Evolutionary conservation across 805 yeast genomes (phyloP).

Genomic region (Yamadazyma sp.): DNA sequence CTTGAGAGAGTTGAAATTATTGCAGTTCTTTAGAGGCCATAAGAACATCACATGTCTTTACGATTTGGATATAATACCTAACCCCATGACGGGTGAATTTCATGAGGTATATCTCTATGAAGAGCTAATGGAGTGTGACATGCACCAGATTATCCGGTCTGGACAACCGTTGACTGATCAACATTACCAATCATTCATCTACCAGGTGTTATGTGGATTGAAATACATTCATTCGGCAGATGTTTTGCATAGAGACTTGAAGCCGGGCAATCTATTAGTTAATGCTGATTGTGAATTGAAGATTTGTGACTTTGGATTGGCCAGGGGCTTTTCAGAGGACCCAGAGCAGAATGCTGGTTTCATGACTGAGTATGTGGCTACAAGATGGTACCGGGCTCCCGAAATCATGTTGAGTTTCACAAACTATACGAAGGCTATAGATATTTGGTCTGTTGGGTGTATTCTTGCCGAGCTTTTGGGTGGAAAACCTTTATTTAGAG

Average conservation of each 20-base stretch:
- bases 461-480: conserved; percentile 91
- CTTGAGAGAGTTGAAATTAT: conserved; percentile 81
- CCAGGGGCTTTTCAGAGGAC: conserved; percentile 83
- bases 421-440: conserved; percentile 94
- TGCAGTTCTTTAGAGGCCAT: conserved; percentile 94
- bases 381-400: conserved; percentile 98
- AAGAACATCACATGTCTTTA: conserved; percentile 93
- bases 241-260: conserved; percentile 89
- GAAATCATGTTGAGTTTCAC: conserved; percentile 95
- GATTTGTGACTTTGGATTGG: conserved; percentile 95
- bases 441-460: conserved; percentile 98
- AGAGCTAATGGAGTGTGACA: conserved; percentile 97
- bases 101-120: conserved; percentile 93
- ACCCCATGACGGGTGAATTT: conserved; percentile 59
- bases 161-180: conserved; percentile 93
- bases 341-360: conserved; percentile 90
- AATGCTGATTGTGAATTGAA: conserved; percentile 96
- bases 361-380: conserved; percentile 95
- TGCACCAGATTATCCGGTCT: conserved; percentile 94
- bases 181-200: conserved; percentile 89
- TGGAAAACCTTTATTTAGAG: conserved; percentile 88
- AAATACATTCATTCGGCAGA: conserved; percentile 89
- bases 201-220: conserved; percentile 89
- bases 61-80: conserved; percentile 88
- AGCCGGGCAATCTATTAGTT: conserved; percentile 89